Base-by-base conservation (phyloP, 345 rosid genomes). In the Trapa incisa region DNA sequence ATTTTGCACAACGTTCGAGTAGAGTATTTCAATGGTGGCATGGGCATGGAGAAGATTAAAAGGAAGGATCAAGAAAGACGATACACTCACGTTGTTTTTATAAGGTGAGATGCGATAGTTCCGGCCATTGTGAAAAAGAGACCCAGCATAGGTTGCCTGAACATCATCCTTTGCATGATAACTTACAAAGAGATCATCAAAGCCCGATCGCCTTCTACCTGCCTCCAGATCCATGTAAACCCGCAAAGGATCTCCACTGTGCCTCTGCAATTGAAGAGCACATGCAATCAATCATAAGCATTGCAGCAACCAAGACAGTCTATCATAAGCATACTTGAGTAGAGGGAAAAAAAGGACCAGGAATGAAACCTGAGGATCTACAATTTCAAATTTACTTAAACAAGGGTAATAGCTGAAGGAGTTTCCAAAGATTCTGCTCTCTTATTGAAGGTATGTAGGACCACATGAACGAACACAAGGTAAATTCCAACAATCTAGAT, bases 221-320 rank as follows among this genome's bases (percentile, higher is more conserved):
- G 94, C 88, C 64, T 93, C 98, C 56, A 93, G 92, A 71, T 93
- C 97, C 98, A 93, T 88, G 75, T 88, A 93, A 61, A 87, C 94
- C 33, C 94, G 97, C 50, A 88, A 86, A n/a, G 97, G 98, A 48
- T 83, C 96, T 53, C 96, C 90, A 9, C 64, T 77, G 58, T 68
- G 85, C 75, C 98, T 88, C 98, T 92, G 67, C 48, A 35, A 75
- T 66, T 43, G 60, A 58, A 29, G 67, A 74, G 45, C 57, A 73
- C 37, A 54, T 12, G 45, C 58, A 33, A n/a, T 35, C 58, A 33
- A n/a, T 35, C 39, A 69, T 58, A 13, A 64, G 63, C 37, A 9
- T 37, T 8, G 15, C 13, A 2, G 62, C 50, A 53, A 35, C 48
- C 36, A 56, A 53, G 53, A 39, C 32, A 45, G 16, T 14, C 17